These are phyloP conservation scores for Yarrowia keelungensis DNA, from an alignment of 805 yeast genomes.

Conservation along the genomic window DNA sequence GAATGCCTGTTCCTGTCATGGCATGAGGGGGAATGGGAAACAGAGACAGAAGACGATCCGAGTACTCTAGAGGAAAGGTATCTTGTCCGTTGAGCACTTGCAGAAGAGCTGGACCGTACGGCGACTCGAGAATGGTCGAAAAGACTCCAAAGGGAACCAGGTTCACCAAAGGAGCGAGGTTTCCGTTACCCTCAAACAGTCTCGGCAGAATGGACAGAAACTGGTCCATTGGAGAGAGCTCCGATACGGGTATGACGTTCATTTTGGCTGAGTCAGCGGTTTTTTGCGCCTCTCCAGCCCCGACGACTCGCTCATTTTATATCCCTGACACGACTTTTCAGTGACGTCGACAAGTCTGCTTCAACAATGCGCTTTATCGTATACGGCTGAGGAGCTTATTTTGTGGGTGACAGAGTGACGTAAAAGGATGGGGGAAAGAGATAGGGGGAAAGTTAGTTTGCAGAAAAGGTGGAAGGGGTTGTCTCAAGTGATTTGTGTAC, in stretches of 20 bases:
- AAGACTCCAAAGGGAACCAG: neutral
- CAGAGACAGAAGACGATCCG: neutral
- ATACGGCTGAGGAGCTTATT: constrained; percentile 4
- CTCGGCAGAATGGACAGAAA: neutral
- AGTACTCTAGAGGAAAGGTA: constrained; percentile 7
- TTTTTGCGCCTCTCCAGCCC: too few relatives aligned
- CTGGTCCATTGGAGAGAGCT: neutral
- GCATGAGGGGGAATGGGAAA: constrained; percentile 15
- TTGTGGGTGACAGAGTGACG: neutral
- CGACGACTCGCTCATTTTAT: neutral
- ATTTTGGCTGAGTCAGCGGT: neutral
- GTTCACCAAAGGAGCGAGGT: neutral
- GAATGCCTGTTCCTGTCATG: constrained; percentile 10
- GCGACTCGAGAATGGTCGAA: neutral
- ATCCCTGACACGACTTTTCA: neutral
- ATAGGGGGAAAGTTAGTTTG: neutral
- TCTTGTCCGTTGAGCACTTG: neutral
- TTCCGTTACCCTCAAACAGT: constrained; percentile 22
- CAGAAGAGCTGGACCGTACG: constrained; percentile 4
- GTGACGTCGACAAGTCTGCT: neutral
- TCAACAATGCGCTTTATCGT: constrained; percentile 7
- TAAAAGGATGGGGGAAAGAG: neutral
- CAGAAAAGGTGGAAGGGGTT: neutral
- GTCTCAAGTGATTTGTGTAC: too few relatives aligned
- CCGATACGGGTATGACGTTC: neutral